These are phyloP conservation scores for Eleusine indica DNA, from an alignment of 176 grass and related monocot genomes.

Conservation along the genomic window DNA sequence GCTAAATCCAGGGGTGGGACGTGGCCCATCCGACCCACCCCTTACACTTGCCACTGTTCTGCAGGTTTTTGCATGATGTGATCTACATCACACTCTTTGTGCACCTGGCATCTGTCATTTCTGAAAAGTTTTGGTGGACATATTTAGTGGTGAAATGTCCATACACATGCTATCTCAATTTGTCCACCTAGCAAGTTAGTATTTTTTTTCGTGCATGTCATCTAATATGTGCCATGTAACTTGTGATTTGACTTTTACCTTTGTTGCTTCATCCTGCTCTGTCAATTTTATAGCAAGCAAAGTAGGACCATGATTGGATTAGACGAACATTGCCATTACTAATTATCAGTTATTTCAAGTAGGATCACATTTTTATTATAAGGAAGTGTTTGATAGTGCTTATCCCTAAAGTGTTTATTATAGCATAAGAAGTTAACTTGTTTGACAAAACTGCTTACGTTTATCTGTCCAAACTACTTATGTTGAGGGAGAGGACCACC, in stretches of 20 bases:
- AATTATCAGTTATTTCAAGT: neutral
- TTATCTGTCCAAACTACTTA: no score
- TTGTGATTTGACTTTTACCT: slow-evolving; percentile 26
- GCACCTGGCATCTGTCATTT: slow-evolving; percentile 81
- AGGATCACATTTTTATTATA: neutral
- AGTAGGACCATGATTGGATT: neutral
- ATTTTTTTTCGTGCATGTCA: no score
- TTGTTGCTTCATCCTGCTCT: neutral
- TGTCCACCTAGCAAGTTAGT: neutral
- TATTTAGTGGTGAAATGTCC: slow-evolving; percentile 75
- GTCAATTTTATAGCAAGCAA: neutral
- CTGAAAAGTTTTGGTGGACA: slow-evolving; percentile 97
- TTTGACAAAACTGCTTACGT: no score
- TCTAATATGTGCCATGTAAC: neutral
- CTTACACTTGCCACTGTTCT: neutral
- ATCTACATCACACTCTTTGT: slow-evolving; percentile 96
- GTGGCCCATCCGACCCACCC: no score
- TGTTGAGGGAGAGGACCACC: no score
- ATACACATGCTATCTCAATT: slow-evolving; percentile 1
- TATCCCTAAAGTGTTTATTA: no score
- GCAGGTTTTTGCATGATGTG: slow-evolving; percentile 92
- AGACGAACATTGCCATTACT: neutral
- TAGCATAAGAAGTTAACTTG: no score
- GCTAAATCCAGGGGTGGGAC: no score
- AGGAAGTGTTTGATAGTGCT: no score